Conservation (phyloP, 139 green algal genomes). For the Coelastrella sp. region DNA sequence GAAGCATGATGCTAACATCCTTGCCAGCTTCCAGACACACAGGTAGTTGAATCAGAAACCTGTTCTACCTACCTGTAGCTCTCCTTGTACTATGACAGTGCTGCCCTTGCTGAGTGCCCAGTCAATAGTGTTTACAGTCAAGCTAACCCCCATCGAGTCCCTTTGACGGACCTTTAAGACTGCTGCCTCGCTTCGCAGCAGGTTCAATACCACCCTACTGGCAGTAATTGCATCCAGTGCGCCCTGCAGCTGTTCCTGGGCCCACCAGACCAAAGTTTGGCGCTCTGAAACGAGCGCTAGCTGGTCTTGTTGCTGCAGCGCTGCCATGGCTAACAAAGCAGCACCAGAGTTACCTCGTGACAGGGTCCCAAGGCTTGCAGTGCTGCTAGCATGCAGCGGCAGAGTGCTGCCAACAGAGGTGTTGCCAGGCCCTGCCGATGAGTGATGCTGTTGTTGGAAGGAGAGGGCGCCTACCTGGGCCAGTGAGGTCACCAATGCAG, state of each 20-base stretch:
- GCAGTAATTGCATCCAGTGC: constrained; percentile 38
- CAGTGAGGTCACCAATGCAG: not conserved
- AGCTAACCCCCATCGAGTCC: constrained; percentile 31
- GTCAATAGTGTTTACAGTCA: constrained; percentile 46
- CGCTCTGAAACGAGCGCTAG: constrained; percentile 29
- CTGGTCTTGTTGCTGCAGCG: constrained; percentile 1
- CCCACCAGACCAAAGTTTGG: constrained; percentile 32
- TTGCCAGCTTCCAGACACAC: no score
- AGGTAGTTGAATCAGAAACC: no score
- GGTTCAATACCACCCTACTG: constrained; percentile 28
- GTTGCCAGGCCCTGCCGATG: not conserved
- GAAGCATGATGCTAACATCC: no score
- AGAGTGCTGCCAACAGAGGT: not conserved
- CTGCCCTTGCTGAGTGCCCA: constrained; percentile 54
- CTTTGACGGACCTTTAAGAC: constrained; percentile 36
- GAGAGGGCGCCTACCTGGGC: not conserved
- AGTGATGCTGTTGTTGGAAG: not conserved
- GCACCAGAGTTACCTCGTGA: no score
- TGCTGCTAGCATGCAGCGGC: not conserved
- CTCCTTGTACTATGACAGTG: constrained; percentile 40
- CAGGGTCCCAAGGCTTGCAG: no score
- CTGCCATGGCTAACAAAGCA: not conserved
- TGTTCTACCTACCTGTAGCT: constrained; percentile 42
- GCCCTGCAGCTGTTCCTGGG: constrained; percentile 43
- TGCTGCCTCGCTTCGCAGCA: constrained; percentile 37